Percentiles rank a stretch among this genome's conserved stretches.
These are phyloP conservation scores for Mycena chlorophos DNA, from an alignment of 768 basidiomycete species.

Conservation along the genomic window DNA sequence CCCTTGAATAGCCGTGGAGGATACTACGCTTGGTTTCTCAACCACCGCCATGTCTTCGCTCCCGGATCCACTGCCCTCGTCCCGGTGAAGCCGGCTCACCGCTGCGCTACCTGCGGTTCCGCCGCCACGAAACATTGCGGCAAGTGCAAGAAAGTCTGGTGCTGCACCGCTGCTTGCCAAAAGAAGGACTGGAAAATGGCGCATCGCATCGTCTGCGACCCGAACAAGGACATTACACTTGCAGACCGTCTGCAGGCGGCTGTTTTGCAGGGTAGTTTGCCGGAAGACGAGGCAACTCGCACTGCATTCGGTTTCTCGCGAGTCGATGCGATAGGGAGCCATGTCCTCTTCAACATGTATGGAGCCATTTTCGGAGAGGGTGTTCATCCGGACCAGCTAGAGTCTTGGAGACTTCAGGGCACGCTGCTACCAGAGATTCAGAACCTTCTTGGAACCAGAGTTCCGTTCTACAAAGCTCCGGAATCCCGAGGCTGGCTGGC, in stretches of 20 bases:
- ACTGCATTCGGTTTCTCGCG: conserved; percentile 29
- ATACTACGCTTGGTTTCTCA: conserved; percentile 33
- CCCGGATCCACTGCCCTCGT: background rate
- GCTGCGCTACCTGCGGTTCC: conserved; percentile 9
- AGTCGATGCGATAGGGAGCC: conserved; percentile 21
- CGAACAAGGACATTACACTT: conserved; percentile 19
- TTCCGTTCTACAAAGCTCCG: conserved; percentile 3
- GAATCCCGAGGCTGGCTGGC: conserved; percentile 2
- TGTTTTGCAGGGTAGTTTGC: conserved; percentile 18
- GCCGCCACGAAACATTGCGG: conserved; percentile 12
- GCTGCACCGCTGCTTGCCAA: conserved; percentile 27
- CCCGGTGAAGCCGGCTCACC: background rate
- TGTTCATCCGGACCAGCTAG: conserved; percentile 20
- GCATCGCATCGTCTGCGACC: conserved; percentile 26
- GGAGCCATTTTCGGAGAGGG: conserved; percentile 16
- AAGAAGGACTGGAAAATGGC: conserved; percentile 17
- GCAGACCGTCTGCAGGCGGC: conserved; percentile 27
- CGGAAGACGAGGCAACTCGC: conserved; percentile 23
- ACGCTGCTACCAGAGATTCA: conserved; percentile 27
- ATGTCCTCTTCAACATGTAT: conserved; percentile 20
- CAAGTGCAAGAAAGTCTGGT: conserved; percentile 23
- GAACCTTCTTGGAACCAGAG: conserved; percentile 13
- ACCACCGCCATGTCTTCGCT: conserved; percentile 27
- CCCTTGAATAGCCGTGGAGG: conserved; percentile 13
- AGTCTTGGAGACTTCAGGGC: conserved; percentile 25